Base-by-base conservation (phyloP, 2,329 filamentous ascomycete genomes). In the Teratosphaeria destructans region DNA sequence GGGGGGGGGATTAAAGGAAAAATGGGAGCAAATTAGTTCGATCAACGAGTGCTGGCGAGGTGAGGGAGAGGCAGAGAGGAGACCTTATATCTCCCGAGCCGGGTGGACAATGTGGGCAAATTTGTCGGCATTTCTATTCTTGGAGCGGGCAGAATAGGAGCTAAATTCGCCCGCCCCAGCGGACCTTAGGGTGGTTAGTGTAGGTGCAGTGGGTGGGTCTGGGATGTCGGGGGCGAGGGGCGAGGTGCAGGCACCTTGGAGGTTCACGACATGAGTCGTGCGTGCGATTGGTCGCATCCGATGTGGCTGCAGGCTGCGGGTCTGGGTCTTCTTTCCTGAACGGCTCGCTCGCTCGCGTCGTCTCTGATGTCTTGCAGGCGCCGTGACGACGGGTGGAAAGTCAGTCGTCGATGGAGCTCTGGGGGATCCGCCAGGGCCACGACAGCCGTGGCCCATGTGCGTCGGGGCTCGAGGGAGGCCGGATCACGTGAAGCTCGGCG, bases 21-120 rank as follows among this genome's bases (percentile, higher is more conserved):
- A 70, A 72, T 67, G 68, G 66, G 67, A 74, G 73, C 73, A 77
- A 78, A 79, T 79, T 79, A 78, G 74, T 75, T 23, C 73, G 74
- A 66, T 68, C 66, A 67, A 68, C 66, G 69, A 70, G 68, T 63
- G 65, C 70, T 74, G 70, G 74, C 69, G 66, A 69, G 71, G 70
- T 66, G 67, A 66, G 67, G 57, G 65, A 64, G 72, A 14, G 66
- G 60, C 37, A 65, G 71, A 70, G 68, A 68, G 71, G 68, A 72
- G 76, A 75, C 73, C 75, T 78, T 79, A 78, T 78, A 78, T 76
- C 71, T 72, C 66, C 74, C 68, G 63, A 74, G 72, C 70, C 62
- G 68, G 23, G 71, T 68, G 68, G 71, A 60, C 72, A 78, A 75
- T 71, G 69, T 62, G 63, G 60, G 60, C 65, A 68, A 74, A 74